Evolutionary conservation across 768 basidiomycete genomes (phyloP), one percentile per base, ranked within the genome.

Genomic region (Cantharellus anzutake): DNA sequence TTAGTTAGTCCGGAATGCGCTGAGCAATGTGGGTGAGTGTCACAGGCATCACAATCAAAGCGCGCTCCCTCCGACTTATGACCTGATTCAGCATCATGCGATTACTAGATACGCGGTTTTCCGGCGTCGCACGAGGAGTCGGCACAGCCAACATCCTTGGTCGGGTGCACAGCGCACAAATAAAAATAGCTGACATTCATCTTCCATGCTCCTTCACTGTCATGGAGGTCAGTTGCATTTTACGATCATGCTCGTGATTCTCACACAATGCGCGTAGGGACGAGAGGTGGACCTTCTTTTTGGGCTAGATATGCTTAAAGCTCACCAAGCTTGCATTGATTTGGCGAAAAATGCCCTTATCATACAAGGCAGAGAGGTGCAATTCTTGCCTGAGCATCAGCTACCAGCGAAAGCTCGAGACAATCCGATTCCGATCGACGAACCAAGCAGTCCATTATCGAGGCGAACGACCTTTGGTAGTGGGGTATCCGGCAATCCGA

Each of bases 301-400:
- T 48, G 96, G 96, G 4, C 78, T 99, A n/a, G 96, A 99, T 76
- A 98, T 98, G 96, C 80, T 98, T 62, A 97, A 91, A 71, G 87
- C 92, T 0, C 88, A 97, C 69, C 92, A 96, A 68, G 94, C 92
- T 3, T 87, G 83, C 67, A 97, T 99, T 69, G 96, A 99, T 70
- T 79, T 99, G 34, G 76, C 83, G 65, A 90, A 90, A 70, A 80
- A 82, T 64, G 86, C 86, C 7, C 80, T 99, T 29, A 79, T 90
- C n/a, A 97, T 99, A 56, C 87, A 91, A 73, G 84, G 80, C 16
- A 79, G 88, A 11, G 89, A 96, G 70, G 83, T 99, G 4, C 71
- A 71, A 16, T 99, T 99, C 75, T 74, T 99, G 3, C 70, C 89
- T 2, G 96, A 99, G 72, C 96, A 99, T 69, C 88, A 97, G 71